A percentile compares a stretch with the other conserved stretches of the same genome.
These are phyloP conservation scores for Takashimella tepidaria DNA, from an alignment of 1,284 basidiomycete species.

Conservation along the genomic window DNA sequence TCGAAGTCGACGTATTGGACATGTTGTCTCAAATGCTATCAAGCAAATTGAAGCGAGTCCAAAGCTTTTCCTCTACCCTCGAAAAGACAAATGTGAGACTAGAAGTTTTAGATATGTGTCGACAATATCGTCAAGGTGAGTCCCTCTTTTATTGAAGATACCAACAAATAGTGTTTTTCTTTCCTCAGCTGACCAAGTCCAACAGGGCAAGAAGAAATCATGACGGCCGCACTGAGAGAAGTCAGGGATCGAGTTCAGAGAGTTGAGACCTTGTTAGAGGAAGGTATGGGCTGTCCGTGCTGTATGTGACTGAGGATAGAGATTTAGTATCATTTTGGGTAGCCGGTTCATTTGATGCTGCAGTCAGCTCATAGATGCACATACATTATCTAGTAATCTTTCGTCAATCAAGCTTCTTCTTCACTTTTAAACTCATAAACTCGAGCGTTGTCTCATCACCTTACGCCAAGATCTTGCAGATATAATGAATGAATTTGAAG, in stretches of 20 bases:
- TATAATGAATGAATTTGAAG: too few relatives aligned
- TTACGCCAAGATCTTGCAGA: too few relatives aligned
- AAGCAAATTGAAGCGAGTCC: slow-evolving; percentile 49
- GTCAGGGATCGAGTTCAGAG: slow-evolving; percentile 30
- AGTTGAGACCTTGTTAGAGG: slow-evolving; percentile 30
- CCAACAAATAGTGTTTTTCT: not conserved
- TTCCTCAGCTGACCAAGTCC: not conserved
- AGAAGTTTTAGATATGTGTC: slow-evolving; percentile 27
- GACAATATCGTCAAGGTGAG: slow-evolving; percentile 34
- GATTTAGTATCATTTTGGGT: too few relatives aligned
- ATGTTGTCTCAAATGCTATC: slow-evolving; percentile 62
- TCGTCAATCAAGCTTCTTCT: too few relatives aligned
- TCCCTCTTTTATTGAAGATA: not conserved
- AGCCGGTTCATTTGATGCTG: too few relatives aligned
- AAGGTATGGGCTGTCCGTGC: slow-evolving; percentile 36
- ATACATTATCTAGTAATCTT: too few relatives aligned
- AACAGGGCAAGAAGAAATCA: slow-evolving; percentile 31
- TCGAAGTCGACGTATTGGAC: slow-evolving; percentile 53
- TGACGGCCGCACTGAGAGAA: slow-evolving; percentile 24
- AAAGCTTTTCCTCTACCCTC: too few relatives aligned
- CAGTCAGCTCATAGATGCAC: too few relatives aligned
- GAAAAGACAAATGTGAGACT: slow-evolving; percentile 20
- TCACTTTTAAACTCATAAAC: too few relatives aligned
- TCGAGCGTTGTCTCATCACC: too few relatives aligned
- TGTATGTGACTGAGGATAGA: too few relatives aligned